Percentiles rank a stretch among this genome's conserved stretches.
Evolutionary conservation across 805 yeast genomes (phyloP).

Genomic region (Jamesozyma piceae): DNA sequence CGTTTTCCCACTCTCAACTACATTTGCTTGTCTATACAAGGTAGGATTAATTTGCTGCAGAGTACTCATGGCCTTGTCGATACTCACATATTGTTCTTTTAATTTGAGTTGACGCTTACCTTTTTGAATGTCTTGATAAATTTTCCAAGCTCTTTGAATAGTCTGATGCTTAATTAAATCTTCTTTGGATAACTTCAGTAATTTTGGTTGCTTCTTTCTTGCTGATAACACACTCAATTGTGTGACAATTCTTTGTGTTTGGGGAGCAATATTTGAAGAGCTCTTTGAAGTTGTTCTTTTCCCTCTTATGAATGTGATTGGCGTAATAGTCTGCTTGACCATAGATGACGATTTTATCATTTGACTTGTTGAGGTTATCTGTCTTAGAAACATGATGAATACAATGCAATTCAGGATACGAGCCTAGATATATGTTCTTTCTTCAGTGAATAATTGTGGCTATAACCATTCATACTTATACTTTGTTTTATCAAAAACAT

Average conservation of each 20-base stretch:
- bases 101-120: slow-evolving; percentile 36
- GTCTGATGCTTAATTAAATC: slow-evolving; percentile 80
- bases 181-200: slow-evolving; percentile 59
- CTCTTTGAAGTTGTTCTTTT: slow-evolving; percentile 38
- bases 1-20: slow-evolving; percentile 44
- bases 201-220: slow-evolving; percentile 76
- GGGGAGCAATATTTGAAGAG: slow-evolving; percentile 32
- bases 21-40: slow-evolving; percentile 55
- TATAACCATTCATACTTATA: too few relatives aligned
- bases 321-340: background rate
- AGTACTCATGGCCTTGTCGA: slow-evolving; percentile 63
- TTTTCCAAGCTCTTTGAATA: slow-evolving; percentile 74
- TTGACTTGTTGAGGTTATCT: background rate
- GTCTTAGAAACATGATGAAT: background rate
- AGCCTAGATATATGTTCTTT: too few relatives aligned
- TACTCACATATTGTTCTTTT: slow-evolving; percentile 53
- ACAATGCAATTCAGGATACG: too few relatives aligned
- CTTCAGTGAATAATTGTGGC: too few relatives aligned
- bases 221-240: slow-evolving; percentile 77
- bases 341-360: background rate
- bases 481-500: too few relatives aligned
- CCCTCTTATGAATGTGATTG: slow-evolving; percentile 33
- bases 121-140: slow-evolving; percentile 46
- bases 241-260: slow-evolving; percentile 39
- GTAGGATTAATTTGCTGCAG: slow-evolving; percentile 43